Evolutionary conservation across 768 basidiomycete genomes (phyloP).

Genomic region (Leccinum olivaceopallidum): DNA sequence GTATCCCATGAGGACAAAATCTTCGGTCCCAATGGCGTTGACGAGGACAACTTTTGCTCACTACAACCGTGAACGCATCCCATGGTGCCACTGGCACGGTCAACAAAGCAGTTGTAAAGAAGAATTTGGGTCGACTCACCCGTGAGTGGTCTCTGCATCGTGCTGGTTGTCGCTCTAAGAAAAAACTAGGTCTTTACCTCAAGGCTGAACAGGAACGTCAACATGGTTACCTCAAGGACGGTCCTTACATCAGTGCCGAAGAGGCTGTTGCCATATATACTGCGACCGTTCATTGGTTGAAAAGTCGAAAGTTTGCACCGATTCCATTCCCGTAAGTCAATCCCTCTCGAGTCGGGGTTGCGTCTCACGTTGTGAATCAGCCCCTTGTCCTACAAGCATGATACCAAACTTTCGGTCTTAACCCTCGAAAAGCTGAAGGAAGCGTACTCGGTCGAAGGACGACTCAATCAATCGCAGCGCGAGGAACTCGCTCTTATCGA

Average conservation of each 20-base stretch:
- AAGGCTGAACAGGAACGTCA: conserved; percentile 99
- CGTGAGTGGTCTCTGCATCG: conserved; percentile 46
- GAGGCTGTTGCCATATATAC: conserved; percentile 95
- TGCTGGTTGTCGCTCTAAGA: conserved; percentile 2
- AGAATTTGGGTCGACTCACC: conserved; percentile 97
- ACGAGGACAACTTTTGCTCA: conserved; percentile 91
- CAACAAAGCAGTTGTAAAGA: conserved; percentile 98
- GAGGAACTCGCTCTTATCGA: conserved; percentile 98
- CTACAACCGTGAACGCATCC: conserved; percentile 95
- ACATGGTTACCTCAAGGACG: conserved; percentile 98
- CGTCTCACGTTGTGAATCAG: conserved; percentile 36
- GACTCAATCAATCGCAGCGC: conserved; percentile 96
- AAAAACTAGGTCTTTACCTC: conserved; percentile 70
- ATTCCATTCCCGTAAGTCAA: conserved; percentile 91
- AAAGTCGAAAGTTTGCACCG: conserved; percentile 96
- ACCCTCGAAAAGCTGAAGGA: conserved; percentile 98
- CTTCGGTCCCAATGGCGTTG: conserved; percentile 84
- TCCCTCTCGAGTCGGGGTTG: neutral
- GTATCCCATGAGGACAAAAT: conserved; percentile 90
- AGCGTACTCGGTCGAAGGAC: conserved; percentile 97
- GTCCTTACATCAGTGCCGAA: conserved; percentile 98
- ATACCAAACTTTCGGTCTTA: conserved; percentile 97
- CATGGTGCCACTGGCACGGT: conserved; percentile 89
- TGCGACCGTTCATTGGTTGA: conserved; percentile 98
- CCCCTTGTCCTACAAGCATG: conserved; percentile 97